Percentiles rank a stretch among this genome's conserved stretches.
Evolutionary conservation across 805 yeast genomes (phyloP).

Genomic region (Aciculoconidium aculeatum): DNA sequence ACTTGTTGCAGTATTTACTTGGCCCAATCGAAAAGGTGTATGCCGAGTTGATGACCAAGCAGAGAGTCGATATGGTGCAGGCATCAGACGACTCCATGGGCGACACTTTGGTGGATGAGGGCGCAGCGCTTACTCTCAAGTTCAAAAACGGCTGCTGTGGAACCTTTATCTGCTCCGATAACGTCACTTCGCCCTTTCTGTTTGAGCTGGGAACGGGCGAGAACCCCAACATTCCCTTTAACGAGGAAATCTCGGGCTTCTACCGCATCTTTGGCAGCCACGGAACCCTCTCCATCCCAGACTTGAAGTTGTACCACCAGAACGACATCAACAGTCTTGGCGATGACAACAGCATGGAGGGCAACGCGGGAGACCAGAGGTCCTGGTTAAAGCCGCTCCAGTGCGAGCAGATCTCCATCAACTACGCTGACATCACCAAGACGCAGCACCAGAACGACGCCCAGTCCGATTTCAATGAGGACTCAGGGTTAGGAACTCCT

Average conservation of each 20-base stretch:
- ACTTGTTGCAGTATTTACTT: constrained; percentile 30
- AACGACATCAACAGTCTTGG: background rate
- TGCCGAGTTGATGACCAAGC: constrained; percentile 29
- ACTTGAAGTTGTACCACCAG: constrained; percentile 29
- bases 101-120: constrained; percentile 30
- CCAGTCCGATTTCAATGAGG: constrained; percentile 2
- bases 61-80: constrained; percentile 14
- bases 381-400: constrained; percentile 26
- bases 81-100: too few relatives aligned
- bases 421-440: constrained; percentile 8
- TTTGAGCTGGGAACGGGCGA: constrained; percentile 37
- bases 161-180: constrained; percentile 33
- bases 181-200: constrained; percentile 32
- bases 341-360: constrained; percentile 8
- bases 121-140: constrained; percentile 28
- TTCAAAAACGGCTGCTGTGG: constrained; percentile 30
- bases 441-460: constrained; percentile 5
- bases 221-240: constrained; percentile 30
- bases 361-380: constrained; percentile 11
- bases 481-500: constrained; percentile 21
- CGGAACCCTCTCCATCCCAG: constrained; percentile 35
- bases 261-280: constrained; percentile 34
- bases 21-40: constrained; percentile 34
- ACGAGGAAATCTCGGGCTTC: constrained; percentile 24
- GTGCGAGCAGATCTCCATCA: constrained; percentile 15